A percentile compares a stretch with the other conserved stretches of the same genome.
Evolutionary conservation across 2,329 filamentous ascomycete genomes (phyloP).

Genomic region (Plenodomus biglobosus): DNA sequence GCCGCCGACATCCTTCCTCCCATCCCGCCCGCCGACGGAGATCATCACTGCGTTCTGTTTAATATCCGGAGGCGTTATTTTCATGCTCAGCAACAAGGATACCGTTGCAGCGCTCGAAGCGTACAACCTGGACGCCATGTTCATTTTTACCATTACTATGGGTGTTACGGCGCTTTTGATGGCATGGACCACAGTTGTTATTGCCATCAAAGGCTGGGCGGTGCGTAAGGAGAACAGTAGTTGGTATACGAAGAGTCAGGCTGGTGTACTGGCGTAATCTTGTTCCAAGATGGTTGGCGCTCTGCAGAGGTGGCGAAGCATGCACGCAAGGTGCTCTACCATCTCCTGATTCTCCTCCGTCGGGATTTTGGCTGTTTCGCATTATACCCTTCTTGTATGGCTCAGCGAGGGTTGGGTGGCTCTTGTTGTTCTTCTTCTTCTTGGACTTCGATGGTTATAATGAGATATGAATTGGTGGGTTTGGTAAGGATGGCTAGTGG

Average conservation of each 20-base stretch:
- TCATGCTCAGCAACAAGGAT: conserved; percentile 85
- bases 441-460: background rate
- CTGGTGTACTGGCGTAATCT: conserved; percentile 31
- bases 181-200: conserved; percentile 76
- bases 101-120: conserved; percentile 75
- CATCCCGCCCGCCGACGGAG: conserved; percentile 85
- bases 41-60: conserved; percentile 85
- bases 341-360: conserved; percentile 2
- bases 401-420: background rate
- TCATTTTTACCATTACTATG: conserved; percentile 86
- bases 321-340: background rate
- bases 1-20: conserved; percentile 76
- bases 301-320: background rate
- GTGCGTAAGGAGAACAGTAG: conserved; percentile 40
- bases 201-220: conserved; percentile 89
- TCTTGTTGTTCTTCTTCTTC: background rate
- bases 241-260: conserved; percentile 25
- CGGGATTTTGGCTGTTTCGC: conserved; percentile 25
- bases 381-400: conserved; percentile 31
- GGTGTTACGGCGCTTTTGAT: conserved; percentile 80
- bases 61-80: conserved; percentile 82
- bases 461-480: background rate
- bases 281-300: no score
- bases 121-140: conserved; percentile 84
- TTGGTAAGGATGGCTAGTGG: no score